phyloP scores from a whole-genome alignment of 805 yeast species.

The Candida sphagnicola region DNA sequence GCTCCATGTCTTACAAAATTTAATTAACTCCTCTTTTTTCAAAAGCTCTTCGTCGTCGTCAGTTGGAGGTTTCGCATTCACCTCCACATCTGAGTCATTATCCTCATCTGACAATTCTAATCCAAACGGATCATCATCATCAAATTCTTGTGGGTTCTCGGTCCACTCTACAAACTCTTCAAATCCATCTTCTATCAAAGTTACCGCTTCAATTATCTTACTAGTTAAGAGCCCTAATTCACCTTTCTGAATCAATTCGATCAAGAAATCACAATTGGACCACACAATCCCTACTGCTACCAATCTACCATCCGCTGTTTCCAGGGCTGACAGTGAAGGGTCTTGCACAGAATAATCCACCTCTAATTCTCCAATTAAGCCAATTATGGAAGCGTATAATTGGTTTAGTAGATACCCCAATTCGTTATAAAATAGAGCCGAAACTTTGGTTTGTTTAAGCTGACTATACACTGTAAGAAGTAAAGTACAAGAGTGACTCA shows the following conservation, averaged over 20 bases:
- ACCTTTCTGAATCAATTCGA: conserved; percentile 42
- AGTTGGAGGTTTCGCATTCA: conserved; percentile 15
- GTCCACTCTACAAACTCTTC: conserved; percentile 69
- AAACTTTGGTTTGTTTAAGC: conserved; percentile 20
- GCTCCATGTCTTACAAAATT: conserved; percentile 47
- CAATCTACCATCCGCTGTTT: conserved; percentile 40
- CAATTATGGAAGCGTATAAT: conserved; percentile 8
- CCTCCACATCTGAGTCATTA: conserved; percentile 21
- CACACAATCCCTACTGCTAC: conserved; percentile 65
- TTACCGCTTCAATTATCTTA: conserved; percentile 41
- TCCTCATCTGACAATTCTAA: conserved; percentile 32
- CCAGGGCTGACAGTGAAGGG: conserved; percentile 9
- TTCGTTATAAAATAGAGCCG: conserved; percentile 20
- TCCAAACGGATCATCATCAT: conserved; percentile 53
- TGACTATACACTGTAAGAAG: conserved; percentile 41
- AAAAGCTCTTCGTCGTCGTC: conserved; percentile 17
- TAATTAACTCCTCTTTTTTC: conserved; percentile 25
- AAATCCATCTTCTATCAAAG: conserved; percentile 51
- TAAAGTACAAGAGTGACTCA: conserved; percentile 41
- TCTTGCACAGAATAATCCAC: conserved; percentile 5
- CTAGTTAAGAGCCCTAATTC: conserved; percentile 49
- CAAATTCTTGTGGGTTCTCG: conserved; percentile 48
- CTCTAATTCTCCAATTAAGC: conserved; percentile 12
- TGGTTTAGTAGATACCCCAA: conserved; percentile 4
- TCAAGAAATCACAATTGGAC: conserved; percentile 57